Base-by-base conservation (phyloP, 2,329 filamentous ascomycete species). In the Aaosphaeria pasadenensis region DNA sequence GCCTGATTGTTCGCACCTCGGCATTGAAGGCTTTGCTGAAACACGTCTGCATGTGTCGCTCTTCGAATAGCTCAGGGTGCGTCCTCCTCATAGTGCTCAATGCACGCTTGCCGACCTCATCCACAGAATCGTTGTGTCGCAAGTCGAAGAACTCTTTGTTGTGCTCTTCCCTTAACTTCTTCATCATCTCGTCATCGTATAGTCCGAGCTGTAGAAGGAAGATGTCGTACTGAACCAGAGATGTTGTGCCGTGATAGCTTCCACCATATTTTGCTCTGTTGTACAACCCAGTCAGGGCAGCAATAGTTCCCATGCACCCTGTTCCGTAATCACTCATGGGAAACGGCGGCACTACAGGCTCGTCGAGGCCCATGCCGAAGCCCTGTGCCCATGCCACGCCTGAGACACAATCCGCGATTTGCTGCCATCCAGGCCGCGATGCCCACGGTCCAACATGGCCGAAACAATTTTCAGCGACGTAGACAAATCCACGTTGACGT, bases 381-480 rank as follows among this genome's bases (percentile, higher is more conserved):
- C 82, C 82, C 57, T 85, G 83, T n/a, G 75, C 77, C 79, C 80
- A 84, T 0, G 81, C 80, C 3, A 83, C 70, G 4, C 81, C 81
- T 48, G 79, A 79, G 64, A 77, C 84, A 47, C 79, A 85, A 62
- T 88, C 86, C 11, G 84, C 84, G 55, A 87, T 87, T 56, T 87
- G 84, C 60, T 87, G 86, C 86, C 86, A 89, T 5, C 86, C 86
- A 5, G 84, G 80, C 4, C 85, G 75, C 6, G 71, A 68, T 1
- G 80, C 77, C 85, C 85, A 88, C 49, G 85, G 81, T 5, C 78
- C 81, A 30, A 77, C 71, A 32, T 80, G 83, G 1, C 86, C 86
- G 56, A 88, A 89, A 63, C 86, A 89, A 62, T 89, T 84, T 64
- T 89, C 86, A 32, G 81, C 79, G 6, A 88, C 83, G 57, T 87